phyloP scores from a whole-genome alignment of 805 yeast species.

The Komagataella kurtzmanii region DNA sequence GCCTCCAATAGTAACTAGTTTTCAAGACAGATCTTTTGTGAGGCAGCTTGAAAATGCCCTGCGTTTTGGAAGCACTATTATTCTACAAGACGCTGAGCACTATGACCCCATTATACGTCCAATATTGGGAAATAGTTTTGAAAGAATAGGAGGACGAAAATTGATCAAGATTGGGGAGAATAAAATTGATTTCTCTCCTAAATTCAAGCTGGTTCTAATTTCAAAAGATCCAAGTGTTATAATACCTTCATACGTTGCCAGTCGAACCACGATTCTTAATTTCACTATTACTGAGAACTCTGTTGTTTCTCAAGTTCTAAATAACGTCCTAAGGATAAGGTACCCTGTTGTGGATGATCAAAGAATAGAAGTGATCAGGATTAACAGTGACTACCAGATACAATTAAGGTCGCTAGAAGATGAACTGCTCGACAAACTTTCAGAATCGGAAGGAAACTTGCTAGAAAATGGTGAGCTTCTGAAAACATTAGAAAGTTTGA shows the following conservation, averaged over 20 bases:
- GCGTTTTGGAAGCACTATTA: conserved; percentile 66
- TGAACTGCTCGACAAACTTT: conserved; percentile 42
- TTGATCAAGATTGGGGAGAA: conserved; percentile 47
- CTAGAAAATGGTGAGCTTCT: conserved; percentile 55
- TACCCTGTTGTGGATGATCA: conserved; percentile 56
- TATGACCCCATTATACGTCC: conserved; percentile 64
- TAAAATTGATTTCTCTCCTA: conserved; percentile 52
- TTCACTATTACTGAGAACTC: conserved; percentile 62
- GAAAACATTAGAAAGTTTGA: conserved; percentile 48
- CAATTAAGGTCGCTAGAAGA: conserved; percentile 44
- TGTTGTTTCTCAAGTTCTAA: conserved; percentile 48
- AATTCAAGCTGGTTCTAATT: conserved; percentile 46
- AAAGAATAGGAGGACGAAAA: conserved; percentile 55
- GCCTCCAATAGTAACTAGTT: conserved; percentile 46
- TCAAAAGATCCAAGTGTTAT: conserved; percentile 40
- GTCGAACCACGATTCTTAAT: conserved; percentile 53
- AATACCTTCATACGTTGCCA: conserved; percentile 40
- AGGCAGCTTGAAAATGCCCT: conserved; percentile 69
- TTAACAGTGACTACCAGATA: conserved; percentile 46
- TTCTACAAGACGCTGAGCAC: conserved; percentile 70
- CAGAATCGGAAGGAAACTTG: conserved; percentile 43
- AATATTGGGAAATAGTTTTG: conserved; percentile 46
- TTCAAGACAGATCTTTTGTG: conserved; percentile 51
- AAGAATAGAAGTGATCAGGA: conserved; percentile 35
- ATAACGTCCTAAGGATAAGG: conserved; percentile 36